Evolutionary conservation across 2,329 filamentous ascomycete genomes (phyloP).

Genomic region (Fusarium equiseti): DNA sequence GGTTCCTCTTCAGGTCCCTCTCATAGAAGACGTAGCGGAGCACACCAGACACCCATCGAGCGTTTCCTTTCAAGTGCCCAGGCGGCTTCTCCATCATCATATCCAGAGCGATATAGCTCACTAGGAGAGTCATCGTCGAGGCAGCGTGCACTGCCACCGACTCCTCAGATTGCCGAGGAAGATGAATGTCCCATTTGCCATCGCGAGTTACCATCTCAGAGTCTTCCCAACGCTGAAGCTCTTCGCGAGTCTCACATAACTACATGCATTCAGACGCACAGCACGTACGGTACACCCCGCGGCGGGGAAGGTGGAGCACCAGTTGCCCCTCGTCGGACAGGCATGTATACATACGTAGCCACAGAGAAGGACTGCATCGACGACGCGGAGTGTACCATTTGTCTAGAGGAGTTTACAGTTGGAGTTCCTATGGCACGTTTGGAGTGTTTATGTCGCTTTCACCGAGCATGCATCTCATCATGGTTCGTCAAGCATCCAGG

Average conservation of each 20-base stretch:
- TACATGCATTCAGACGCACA: conserved; percentile 68
- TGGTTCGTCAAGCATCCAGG: conserved; percentile 74
- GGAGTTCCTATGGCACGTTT: conserved; percentile 73
- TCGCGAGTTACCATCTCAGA: conserved; percentile 72
- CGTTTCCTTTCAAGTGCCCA: conserved; percentile 56
- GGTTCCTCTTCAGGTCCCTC: conserved; percentile 45
- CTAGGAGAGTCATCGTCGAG: conserved; percentile 53
- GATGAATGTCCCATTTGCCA: conserved; percentile 86
- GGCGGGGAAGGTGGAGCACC: conserved; percentile 47
- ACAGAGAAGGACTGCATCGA: conserved; percentile 78
- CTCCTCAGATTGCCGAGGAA: conserved; percentile 72
- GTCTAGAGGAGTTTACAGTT: conserved; percentile 73
- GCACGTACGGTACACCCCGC: conserved; percentile 58
- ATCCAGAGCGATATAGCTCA: conserved; percentile 50
- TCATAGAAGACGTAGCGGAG: conserved; percentile 48
- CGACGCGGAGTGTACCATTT: conserved; percentile 75
- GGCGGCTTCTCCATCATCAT: conserved; percentile 50
- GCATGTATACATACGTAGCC: conserved; percentile 73
- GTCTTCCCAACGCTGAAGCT: conserved; percentile 65
- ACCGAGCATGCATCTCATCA: conserved; percentile 68
- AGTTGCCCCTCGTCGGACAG: conserved; percentile 61
- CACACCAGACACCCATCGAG: conserved; percentile 53
- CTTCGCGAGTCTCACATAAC: conserved; percentile 70
- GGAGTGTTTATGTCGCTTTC: conserved; percentile 75
- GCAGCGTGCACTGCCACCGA: conserved; percentile 57